Evolutionary conservation across 768 basidiomycete genomes (phyloP).

Genomic region (Tricholoma matsutake): DNA sequence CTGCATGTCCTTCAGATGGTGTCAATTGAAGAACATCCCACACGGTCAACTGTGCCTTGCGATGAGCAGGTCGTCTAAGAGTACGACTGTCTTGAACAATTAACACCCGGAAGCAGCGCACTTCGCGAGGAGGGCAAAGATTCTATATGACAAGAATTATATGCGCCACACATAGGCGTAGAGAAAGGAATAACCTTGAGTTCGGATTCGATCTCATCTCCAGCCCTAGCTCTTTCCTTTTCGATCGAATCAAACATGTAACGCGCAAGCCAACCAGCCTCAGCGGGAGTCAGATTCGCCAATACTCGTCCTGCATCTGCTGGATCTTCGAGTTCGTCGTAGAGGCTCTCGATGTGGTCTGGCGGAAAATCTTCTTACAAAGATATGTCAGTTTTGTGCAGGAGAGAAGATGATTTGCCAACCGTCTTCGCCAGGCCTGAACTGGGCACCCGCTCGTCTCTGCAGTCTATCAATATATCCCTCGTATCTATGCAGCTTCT

Average conservation of each 20-base stretch:
- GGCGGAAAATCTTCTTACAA: conserved; percentile 34
- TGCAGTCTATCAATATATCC: conserved; percentile 68
- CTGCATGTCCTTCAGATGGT: conserved; percentile 45
- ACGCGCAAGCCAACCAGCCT: conserved; percentile 63
- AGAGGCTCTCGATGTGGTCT: conserved; percentile 51
- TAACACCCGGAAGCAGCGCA: conserved; percentile 74
- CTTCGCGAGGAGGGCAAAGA: conserved; percentile 68
- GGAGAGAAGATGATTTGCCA: conserved; percentile 9
- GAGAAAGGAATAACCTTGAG: conserved; percentile 52
- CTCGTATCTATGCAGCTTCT: conserved; percentile 48
- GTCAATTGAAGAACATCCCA: conserved; percentile 69
- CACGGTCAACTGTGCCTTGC: conserved; percentile 75
- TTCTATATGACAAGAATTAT: conserved; percentile 30
- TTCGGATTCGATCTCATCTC: conserved; percentile 67
- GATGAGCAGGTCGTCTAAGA: conserved; percentile 44
- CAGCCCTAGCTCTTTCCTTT: conserved; percentile 46
- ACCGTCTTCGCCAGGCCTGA: conserved; percentile 41
- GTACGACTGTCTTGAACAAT: conserved; percentile 63
- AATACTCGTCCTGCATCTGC: conserved; percentile 42
- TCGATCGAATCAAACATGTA: conserved; percentile 47
- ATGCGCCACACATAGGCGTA: not conserved
- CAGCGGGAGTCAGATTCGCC: conserved; percentile 33
- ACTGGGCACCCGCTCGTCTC: conserved; percentile 47
- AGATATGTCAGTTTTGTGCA: conserved; percentile 4
- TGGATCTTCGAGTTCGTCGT: conserved; percentile 63